Percentiles rank a stretch among this genome's conserved stretches.
Evolutionary conservation across 495 filamentous ascomycete species (phyloP).

Genomic region (Coniosporium apollinis): DNA sequence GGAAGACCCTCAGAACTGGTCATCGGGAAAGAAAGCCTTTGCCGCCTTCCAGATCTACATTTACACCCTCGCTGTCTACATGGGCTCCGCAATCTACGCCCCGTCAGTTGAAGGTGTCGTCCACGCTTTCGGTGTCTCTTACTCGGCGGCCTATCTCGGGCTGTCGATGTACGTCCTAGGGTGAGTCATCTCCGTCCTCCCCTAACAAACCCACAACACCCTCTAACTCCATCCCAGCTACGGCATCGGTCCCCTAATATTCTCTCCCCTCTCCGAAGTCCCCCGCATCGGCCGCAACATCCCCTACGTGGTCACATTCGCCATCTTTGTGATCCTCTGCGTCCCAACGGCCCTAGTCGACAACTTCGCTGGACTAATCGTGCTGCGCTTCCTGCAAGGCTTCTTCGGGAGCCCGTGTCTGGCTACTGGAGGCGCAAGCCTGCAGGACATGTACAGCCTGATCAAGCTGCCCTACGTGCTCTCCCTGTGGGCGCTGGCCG

Average conservation of each 20-base stretch:
- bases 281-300: slow-evolving; percentile 29
- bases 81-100: slow-evolving; percentile 33
- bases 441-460: slow-evolving; percentile 38
- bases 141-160: slow-evolving; percentile 27
- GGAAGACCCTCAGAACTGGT: slow-evolving; percentile 25
- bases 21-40: slow-evolving; percentile 17
- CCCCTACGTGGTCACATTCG: slow-evolving; percentile 28
- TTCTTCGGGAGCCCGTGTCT: slow-evolving; percentile 38
- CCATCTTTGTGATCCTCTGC: slow-evolving; percentile 32
- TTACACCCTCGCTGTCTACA: slow-evolving; percentile 34
- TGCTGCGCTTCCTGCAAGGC: slow-evolving; percentile 36
- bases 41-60: slow-evolving; percentile 19
- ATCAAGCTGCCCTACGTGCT: slow-evolving; percentile 37
- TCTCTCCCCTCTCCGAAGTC: slow-evolving; percentile 30
- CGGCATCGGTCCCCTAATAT: slow-evolving; percentile 30
- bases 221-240: too few relatives aligned
- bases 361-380: slow-evolving; percentile 32
- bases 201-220: too few relatives aligned
- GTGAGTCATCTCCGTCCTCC: too few relatives aligned
- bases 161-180: slow-evolving; percentile 38
- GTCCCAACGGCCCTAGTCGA: slow-evolving; percentile 31
- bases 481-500: slow-evolving; percentile 33
- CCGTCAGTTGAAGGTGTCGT: slow-evolving; percentile 23
- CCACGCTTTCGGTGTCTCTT: slow-evolving; percentile 26
- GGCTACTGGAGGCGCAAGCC: slow-evolving; percentile 37